Conservation (phyloP, 257 asterid genomes). For the Gynochthodes officinalis region DNA sequence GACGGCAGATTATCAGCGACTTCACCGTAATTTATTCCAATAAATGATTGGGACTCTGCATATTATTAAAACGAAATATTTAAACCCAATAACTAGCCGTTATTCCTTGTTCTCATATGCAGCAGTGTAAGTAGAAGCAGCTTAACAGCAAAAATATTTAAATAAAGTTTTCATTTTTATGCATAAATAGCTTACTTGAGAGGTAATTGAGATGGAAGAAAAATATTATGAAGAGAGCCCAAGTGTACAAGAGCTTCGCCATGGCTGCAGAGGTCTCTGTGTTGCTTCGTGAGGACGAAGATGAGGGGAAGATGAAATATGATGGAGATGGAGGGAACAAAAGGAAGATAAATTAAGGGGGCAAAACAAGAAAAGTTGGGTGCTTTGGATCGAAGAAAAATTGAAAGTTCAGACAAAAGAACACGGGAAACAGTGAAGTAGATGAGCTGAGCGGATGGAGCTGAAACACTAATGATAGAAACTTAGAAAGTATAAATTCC, state of each 20-base stretch:
- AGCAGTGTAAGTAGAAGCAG: background rate
- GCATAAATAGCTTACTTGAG: conserved; percentile 31
- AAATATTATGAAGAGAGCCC: conserved; percentile 23
- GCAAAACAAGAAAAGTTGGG: background rate
- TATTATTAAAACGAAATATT: background rate
- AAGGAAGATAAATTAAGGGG: background rate
- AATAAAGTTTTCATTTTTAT: background rate
- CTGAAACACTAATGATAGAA: background rate
- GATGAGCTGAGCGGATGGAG: background rate
- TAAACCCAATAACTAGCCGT: background rate
- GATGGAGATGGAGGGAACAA: background rate
- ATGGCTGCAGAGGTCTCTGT: conserved; percentile 21
- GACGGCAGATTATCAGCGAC: conserved; percentile 69
- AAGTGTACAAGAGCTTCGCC: conserved; percentile 21
- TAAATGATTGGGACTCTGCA: conserved; percentile 52
- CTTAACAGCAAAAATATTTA: background rate
- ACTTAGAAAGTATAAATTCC: background rate
- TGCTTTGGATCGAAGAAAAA: conserved; percentile 11
- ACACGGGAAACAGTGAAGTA: conserved; percentile 1
- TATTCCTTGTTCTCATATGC: background rate
- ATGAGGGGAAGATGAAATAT: background rate
- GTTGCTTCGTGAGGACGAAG: background rate
- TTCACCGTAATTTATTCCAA: conserved; percentile 71
- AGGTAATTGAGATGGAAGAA: conserved; percentile 28
- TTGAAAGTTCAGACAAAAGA: background rate